Conservation (phyloP, 305 asterid genomes). For the Stenogyne calaminthoides region DNA sequence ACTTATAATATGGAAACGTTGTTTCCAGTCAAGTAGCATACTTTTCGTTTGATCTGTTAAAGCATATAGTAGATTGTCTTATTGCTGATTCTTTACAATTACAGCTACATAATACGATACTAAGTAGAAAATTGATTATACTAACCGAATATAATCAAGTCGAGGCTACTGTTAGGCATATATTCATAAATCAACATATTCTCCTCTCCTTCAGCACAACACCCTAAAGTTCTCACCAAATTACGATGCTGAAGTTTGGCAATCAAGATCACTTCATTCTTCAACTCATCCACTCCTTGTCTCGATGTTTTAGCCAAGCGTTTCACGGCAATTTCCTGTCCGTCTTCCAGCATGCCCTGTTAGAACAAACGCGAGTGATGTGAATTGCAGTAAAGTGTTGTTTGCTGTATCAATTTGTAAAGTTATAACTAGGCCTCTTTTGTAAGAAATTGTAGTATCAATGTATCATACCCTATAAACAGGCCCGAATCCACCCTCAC, state of each 20-base stretch:
- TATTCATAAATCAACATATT: slow-evolving; percentile 40
- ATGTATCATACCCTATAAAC: slow-evolving; percentile 30
- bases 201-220: slow-evolving; percentile 36
- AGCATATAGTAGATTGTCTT: not conserved
- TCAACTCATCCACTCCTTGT: slow-evolving; percentile 39
- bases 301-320: slow-evolving; percentile 28
- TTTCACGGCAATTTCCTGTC: slow-evolving; percentile 39
- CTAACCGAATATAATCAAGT: slow-evolving; percentile 24
- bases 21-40: not conserved
- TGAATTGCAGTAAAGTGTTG: too few species aligned
- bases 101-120: not conserved
- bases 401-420: too few species aligned
- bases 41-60: slow-evolving; percentile 3
- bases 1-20: slow-evolving; percentile 8
- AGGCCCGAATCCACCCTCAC: slow-evolving; percentile 50
- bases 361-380: too few species aligned
- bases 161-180: slow-evolving; percentile 34
- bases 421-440: too few species aligned
- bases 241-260: slow-evolving; percentile 45
- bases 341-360: not conserved
- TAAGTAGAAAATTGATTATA: not conserved
- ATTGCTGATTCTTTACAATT: not conserved
- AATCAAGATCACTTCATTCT: slow-evolving; percentile 37
- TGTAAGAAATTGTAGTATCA: too few species aligned
- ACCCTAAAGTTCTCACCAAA: slow-evolving; percentile 37